phyloP scores from a whole-genome alignment of 1,139 yeast genomes.

The Yamadazyma blattariae region DNA sequence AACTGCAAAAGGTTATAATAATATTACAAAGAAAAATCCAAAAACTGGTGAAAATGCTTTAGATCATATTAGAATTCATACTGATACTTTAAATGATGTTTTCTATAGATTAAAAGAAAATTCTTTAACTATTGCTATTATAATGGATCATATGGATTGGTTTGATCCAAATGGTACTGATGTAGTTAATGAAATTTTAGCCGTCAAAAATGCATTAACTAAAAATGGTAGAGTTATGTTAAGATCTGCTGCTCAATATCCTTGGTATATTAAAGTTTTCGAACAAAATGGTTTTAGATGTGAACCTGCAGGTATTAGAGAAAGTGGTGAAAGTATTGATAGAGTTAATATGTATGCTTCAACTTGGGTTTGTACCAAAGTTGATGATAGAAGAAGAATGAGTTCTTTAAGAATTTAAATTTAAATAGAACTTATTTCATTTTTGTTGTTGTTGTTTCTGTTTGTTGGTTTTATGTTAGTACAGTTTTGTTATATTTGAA shows the following conservation, averaged over 20 bases:
- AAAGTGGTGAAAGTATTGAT: conserved; percentile 63
- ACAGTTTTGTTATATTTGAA: too few relatives aligned
- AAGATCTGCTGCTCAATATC: conserved; percentile 69
- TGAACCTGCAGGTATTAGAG: conserved; percentile 66
- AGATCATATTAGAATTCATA: conserved; percentile 71
- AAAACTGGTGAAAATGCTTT: conserved; percentile 39
- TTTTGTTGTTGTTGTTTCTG: too few relatives aligned
- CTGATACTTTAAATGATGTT: conserved; percentile 76
- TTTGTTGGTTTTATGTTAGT: too few relatives aligned
- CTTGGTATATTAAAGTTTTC: conserved; percentile 75
- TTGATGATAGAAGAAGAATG: conserved; percentile 31
- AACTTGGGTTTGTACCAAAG: conserved; percentile 77
- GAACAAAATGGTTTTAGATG: conserved; percentile 66
- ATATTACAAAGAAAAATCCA: conserved; percentile 27
- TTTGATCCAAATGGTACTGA: conserved; percentile 65
- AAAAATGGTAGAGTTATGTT: conserved; percentile 73
- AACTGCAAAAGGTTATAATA: conserved; percentile 54
- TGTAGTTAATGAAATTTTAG: conserved; percentile 64
- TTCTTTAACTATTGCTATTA: conserved; percentile 71
- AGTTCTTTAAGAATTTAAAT: conserved; percentile 36
- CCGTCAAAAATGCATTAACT: conserved; percentile 60
- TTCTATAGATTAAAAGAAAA: conserved; percentile 60
- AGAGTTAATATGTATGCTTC: conserved; percentile 86
- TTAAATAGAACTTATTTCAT: too few relatives aligned
- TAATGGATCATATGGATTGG: conserved; percentile 96